These are phyloP conservation scores for Zalaria sp. DNA, from an alignment of 2,329 filamentous ascomycete genomes.

Conservation along the genomic window DNA sequence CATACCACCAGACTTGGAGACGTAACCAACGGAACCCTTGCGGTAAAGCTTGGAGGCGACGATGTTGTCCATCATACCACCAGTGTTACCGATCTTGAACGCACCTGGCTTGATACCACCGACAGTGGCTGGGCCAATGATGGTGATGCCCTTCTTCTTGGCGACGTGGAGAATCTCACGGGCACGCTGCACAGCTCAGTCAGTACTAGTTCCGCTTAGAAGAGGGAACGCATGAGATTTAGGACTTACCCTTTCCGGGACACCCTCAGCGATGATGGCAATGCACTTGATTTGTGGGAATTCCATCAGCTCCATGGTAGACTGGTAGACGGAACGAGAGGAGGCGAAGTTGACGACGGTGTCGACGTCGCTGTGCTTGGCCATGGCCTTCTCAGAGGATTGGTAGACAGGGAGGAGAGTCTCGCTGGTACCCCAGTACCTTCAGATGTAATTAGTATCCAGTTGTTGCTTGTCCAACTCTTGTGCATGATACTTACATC, in stretches of 20 bases:
- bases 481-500: constrained; percentile 47
- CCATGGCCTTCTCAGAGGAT: constrained; percentile 77
- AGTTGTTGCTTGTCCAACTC: not conserved
- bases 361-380: constrained; percentile 94
- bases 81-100: constrained; percentile 99
- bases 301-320: constrained; percentile 97
- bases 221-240: not conserved
- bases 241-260: constrained; percentile 76
- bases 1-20: constrained; percentile 99
- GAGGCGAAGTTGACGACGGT: constrained; percentile 99
- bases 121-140: constrained; percentile 95
- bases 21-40: constrained; percentile 95
- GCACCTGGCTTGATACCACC: constrained; percentile 98
- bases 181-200: constrained; percentile 51
- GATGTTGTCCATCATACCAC: constrained; percentile 99
- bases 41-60: constrained; percentile 99
- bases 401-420: constrained; percentile 98
- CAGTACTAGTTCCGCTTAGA: not conserved
- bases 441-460: constrained; percentile 1
- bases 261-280: constrained; percentile 98
- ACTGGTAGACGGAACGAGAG: constrained; percentile 95
- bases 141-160: constrained; percentile 97
- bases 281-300: constrained; percentile 95
- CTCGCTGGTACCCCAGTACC: constrained; percentile 99
- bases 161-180: constrained; percentile 96